These are phyloP conservation scores for Ophiocordyceps camponoti-saundersi DNA, from an alignment of 2,329 filamentous ascomycete genomes.

Conservation along the genomic window DNA sequence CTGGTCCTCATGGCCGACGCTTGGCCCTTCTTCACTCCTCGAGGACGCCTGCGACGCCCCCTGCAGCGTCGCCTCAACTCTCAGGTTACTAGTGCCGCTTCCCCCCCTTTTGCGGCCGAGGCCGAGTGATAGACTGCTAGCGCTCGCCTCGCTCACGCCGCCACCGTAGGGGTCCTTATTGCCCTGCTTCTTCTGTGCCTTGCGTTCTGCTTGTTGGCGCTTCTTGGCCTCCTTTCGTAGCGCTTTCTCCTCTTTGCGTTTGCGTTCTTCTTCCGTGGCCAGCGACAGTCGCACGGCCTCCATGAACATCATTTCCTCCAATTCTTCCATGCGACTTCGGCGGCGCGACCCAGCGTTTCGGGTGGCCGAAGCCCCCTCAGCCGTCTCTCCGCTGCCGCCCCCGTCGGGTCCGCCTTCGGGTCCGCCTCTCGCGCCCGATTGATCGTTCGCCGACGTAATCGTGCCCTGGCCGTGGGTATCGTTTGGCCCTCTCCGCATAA, in stretches of 20 bases:
- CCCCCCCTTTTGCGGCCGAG: slow-evolving; percentile 42
- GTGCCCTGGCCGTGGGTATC: slow-evolving; percentile 12
- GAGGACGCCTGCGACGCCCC: slow-evolving; percentile 17
- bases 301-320: slow-evolving; percentile 98
- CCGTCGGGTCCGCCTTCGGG: slow-evolving; percentile 2
- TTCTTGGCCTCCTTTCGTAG: slow-evolving; percentile 64
- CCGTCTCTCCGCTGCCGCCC: slow-evolving; percentile 9
- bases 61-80: slow-evolving; percentile 36
- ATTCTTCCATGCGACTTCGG: slow-evolving; percentile 54
- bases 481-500: slow-evolving; percentile 36
- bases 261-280: slow-evolving; percentile 86
- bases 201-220: slow-evolving; percentile 69
- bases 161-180: slow-evolving; percentile 18
- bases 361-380: slow-evolving; percentile 6
- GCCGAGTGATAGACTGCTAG: slow-evolving; percentile 47
- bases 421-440: not conserved
- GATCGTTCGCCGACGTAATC: slow-evolving; percentile 10
- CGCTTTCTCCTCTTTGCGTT: slow-evolving; percentile 48
- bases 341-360: slow-evolving; percentile 11
- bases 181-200: slow-evolving; percentile 47
- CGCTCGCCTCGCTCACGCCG: slow-evolving; percentile 29
- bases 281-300: slow-evolving; percentile 84
- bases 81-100: slow-evolving; percentile 40
- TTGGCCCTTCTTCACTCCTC: slow-evolving; percentile 8
- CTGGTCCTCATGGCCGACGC: slow-evolving; percentile 8